Conservation (phyloP, 2,329 filamentous ascomycete species). For the Penicillium psychrosexuale region DNA sequence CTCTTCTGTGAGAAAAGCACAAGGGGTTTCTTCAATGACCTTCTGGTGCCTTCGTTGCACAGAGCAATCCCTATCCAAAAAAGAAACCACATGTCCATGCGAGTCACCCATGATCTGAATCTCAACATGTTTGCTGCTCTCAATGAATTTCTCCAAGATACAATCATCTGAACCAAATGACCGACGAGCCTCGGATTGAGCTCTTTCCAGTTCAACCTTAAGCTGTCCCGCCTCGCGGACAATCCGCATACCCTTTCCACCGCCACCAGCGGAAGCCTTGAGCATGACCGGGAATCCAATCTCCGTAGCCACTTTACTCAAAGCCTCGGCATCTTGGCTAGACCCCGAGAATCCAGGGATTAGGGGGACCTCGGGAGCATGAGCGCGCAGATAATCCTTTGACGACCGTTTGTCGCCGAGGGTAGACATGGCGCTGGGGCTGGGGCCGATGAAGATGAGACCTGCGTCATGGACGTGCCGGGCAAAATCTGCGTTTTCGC, state of each 20-base stretch:
- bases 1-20: constrained; percentile 30
- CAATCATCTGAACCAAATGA: not conserved
- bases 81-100: constrained; percentile 38
- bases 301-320: constrained; percentile 10
- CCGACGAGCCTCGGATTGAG: not conserved
- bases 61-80: constrained; percentile 51
- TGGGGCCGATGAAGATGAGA: constrained; percentile 36
- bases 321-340: constrained; percentile 11
- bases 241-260: constrained; percentile 12
- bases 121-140: constrained; percentile 11
- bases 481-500: constrained; percentile 36
- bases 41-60: constrained; percentile 52
- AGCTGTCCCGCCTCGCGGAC: not conserved
- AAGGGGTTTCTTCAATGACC: constrained; percentile 49
- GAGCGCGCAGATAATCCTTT: constrained; percentile 18
- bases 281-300: constrained; percentile 16
- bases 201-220: not conserved
- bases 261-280: constrained; percentile 10
- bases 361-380: constrained; percentile 28
- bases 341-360: constrained; percentile 24
- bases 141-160: constrained; percentile 8
- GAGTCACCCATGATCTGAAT: constrained; percentile 8
- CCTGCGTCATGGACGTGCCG: constrained; percentile 27
- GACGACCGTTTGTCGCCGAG: constrained; percentile 34
- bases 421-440: constrained; percentile 28